These are phyloP conservation scores for Suillus brevipes DNA, from an alignment of 768 basidiomycete genomes.

Conservation along the genomic window DNA sequence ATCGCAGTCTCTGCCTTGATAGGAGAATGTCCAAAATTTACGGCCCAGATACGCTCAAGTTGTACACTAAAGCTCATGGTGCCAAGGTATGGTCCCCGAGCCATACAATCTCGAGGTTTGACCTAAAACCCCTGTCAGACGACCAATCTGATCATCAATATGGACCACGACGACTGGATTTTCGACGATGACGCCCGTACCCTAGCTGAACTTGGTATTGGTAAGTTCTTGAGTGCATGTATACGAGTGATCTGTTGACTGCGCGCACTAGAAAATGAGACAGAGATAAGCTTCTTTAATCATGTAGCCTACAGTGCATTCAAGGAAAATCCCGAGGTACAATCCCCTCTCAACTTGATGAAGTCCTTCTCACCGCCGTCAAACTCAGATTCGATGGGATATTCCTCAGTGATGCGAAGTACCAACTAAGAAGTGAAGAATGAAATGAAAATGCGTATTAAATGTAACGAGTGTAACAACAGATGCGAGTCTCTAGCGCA, in stretches of 20 bases:
- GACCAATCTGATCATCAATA: slow-evolving; percentile 95
- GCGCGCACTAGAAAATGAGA: slow-evolving; percentile 78
- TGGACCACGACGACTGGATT: slow-evolving; percentile 95
- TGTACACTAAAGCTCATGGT: slow-evolving; percentile 94
- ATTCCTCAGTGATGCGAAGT: slow-evolving; percentile 11
- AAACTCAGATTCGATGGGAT: slow-evolving; percentile 32
- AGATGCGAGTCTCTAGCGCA: slow-evolving; percentile 29
- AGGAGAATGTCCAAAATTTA: not conserved
- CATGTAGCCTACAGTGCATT: slow-evolving; percentile 74
- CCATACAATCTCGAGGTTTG: not conserved
- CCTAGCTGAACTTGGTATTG: slow-evolving; percentile 73
- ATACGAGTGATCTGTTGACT: slow-evolving; percentile 1
- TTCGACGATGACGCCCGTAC: slow-evolving; percentile 62
- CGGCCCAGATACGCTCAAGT: slow-evolving; percentile 81
- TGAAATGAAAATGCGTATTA: slow-evolving; percentile 24
- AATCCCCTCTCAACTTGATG: not conserved
- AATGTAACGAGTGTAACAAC: slow-evolving; percentile 32
- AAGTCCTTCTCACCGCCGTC: not conserved
- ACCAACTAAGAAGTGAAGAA: slow-evolving; percentile 7
- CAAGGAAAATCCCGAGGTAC: slow-evolving; percentile 80
- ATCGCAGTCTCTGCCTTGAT: slow-evolving; percentile 5
- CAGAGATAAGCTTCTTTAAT: slow-evolving; percentile 92
- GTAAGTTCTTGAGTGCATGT: slow-evolving; percentile 43
- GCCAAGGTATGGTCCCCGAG: slow-evolving; percentile 63
- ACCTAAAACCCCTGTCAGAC: slow-evolving; percentile 52